Evolutionary conservation across 2,329 filamentous ascomycete species (phyloP).

Genomic region (Cyanodermella asteris): DNA sequence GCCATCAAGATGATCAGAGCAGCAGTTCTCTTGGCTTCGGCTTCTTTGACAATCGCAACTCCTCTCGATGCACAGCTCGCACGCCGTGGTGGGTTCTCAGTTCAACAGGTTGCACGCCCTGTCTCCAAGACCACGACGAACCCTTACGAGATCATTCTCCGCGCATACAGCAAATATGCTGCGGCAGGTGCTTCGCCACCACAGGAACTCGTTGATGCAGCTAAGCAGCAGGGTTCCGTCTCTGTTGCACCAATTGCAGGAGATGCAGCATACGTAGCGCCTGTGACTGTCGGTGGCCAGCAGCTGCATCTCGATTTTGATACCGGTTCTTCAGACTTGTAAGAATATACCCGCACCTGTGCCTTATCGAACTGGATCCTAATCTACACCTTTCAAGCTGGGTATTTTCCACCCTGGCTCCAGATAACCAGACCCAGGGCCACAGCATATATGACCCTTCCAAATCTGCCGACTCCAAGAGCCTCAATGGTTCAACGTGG

Average conservation of each 20-base stretch:
- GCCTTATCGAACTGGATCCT: background rate
- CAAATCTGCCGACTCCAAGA: conserved; percentile 28
- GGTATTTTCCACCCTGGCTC: background rate
- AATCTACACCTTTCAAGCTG: background rate
- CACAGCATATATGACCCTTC: conserved; percentile 33
- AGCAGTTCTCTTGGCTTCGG: too few species aligned
- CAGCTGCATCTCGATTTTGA: background rate
- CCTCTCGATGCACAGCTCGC: too few species aligned
- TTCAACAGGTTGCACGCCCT: too few species aligned
- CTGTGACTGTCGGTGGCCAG: background rate
- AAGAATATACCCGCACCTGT: background rate
- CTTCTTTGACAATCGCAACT: too few species aligned
- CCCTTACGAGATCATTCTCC: too few species aligned
- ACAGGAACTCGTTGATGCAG: conserved; percentile 17
- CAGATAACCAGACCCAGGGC: background rate
- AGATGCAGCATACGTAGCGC: background rate
- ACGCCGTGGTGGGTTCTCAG: too few species aligned
- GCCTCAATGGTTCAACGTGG: conserved; percentile 30
- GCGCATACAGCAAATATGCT: too few species aligned
- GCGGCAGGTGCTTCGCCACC: too few species aligned
- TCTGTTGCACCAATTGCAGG: too few species aligned
- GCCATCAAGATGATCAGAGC: too few species aligned
- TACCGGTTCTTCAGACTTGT: background rate
- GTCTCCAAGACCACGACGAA: too few species aligned
- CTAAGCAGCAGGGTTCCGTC: conserved; percentile 7